Evolutionary conservation across 805 yeast genomes (phyloP), one percentile per base, ranked within the genome.

Genomic region (Saccharomyces kudriavzevii): DNA sequence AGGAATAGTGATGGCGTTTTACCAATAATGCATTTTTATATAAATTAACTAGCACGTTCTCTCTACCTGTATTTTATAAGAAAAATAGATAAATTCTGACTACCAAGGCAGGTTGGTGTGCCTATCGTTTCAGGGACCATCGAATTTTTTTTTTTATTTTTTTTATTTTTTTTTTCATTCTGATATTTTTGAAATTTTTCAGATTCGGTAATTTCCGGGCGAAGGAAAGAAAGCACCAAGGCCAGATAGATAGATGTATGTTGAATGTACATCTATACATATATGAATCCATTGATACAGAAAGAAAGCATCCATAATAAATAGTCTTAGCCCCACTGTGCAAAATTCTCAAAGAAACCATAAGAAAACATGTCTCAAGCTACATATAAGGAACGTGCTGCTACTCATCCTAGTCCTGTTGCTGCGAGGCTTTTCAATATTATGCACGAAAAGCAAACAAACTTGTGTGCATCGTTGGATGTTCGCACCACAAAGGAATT

Each of bases 391-490:
- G 75, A 78, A 54, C 82, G 98, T 70, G 94, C 96, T 2, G 74
- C 69, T 11, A 60, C 68, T 5, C 96, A 90, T 65, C 72, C 82
- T 0, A 85, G 96, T 17, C 85, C 91, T 2, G 84, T 94, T 27
- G 98, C 96, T 1, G 72, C 80, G 51, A 80, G 87, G 56, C 78
- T 94, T 27, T 75, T 94, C 55, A 70, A 70, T 17, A 77, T 91
- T 40, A 89, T 92, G 87, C 88, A 84, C 50, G 67, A 72, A 47
- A 94, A 94, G 71, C 76, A 89, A 70, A 80, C 96, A 50, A 94
- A 92, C 63, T 77, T 94, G 54, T 94, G 98, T 76, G 97, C 97
- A 10, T 90, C 97, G 9, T 81, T 92, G 13, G 99, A 94, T 69
- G 95, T 94, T 25, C 80, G 82, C 55, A 83, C 87, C 35, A 90